phyloP scores from a whole-genome alignment of 1,284 basidiomycete species.

The Phylloporus gajari region DNA sequence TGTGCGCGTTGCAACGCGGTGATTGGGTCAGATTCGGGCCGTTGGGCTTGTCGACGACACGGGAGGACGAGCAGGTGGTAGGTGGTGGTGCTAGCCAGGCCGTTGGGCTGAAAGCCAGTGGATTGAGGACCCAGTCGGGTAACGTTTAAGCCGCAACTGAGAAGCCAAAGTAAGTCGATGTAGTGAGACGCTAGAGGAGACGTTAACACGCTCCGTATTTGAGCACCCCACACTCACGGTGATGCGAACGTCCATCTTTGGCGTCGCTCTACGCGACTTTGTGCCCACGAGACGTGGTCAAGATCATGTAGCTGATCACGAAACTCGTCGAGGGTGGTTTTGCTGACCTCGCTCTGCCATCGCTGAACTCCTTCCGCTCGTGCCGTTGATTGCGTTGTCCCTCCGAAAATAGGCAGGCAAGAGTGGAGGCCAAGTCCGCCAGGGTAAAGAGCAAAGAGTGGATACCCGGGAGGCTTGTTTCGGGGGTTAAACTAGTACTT shows the following conservation, averaged over 20 bases:
- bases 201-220: too few relatives aligned
- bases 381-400: conserved; percentile 74
- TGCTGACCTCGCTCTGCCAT: conserved; percentile 73
- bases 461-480: conserved; percentile 73
- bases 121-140: too few relatives aligned
- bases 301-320: conserved; percentile 63
- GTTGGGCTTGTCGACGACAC: too few relatives aligned
- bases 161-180: too few relatives aligned
- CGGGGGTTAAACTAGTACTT: conserved; percentile 62
- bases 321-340: conserved; percentile 66
- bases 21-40: too few relatives aligned
- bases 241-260: conserved; percentile 78
- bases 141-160: too few relatives aligned
- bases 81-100: too few relatives aligned
- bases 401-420: conserved; percentile 56
- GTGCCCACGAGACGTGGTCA: conserved; percentile 59
- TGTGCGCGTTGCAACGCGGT: too few relatives aligned
- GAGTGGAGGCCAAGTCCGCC: conserved; percentile 56
- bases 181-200: too few relatives aligned
- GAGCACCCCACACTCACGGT: too few relatives aligned
- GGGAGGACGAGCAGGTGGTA: too few relatives aligned
- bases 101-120: too few relatives aligned
- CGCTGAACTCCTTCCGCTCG: conserved; percentile 79
- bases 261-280: conserved; percentile 73
- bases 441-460: conserved; percentile 57